Conservation (phyloP, 225 moss, liverwort and hornwort genomes). For the Anthoceros angustus region DNA sequence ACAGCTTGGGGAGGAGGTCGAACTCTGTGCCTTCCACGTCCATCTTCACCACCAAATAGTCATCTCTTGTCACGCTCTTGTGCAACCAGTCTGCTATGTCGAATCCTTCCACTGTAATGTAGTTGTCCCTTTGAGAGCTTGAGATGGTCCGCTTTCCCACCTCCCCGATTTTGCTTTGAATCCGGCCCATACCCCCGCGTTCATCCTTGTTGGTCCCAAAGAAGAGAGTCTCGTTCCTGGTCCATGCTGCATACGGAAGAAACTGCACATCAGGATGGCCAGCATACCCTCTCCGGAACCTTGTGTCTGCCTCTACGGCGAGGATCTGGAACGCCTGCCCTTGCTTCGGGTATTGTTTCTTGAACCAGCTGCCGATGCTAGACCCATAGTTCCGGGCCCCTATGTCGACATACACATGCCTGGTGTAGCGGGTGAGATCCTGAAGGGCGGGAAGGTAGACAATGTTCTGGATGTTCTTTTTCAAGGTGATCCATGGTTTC, state of each 20-base stretch:
- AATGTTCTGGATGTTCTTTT: slow-evolving; percentile 22
- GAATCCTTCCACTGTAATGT: slow-evolving; percentile 22
- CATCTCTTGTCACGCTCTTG: slow-evolving; percentile 13
- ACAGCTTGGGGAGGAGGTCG: slow-evolving; percentile 22
- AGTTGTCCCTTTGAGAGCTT: not conserved
- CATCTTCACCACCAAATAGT: slow-evolving; percentile 41
- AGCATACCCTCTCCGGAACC: slow-evolving; percentile 19
- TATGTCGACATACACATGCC: slow-evolving; percentile 31
- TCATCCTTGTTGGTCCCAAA: slow-evolving; percentile 18
- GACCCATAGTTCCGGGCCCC: slow-evolving; percentile 33
- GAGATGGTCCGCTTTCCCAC: not conserved
- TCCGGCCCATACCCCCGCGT: slow-evolving; percentile 24
- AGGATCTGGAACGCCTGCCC: slow-evolving; percentile 24
- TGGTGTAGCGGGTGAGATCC: slow-evolving; percentile 12
- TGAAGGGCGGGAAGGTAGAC: slow-evolving; percentile 20
- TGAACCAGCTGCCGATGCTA: slow-evolving; percentile 47
- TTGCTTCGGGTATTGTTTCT: slow-evolving; percentile 26
- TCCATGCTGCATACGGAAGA: slow-evolving; percentile 33
- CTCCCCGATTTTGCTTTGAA: slow-evolving; percentile 10
- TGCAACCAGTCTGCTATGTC: slow-evolving; percentile 31
- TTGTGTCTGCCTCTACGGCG: slow-evolving; percentile 32
- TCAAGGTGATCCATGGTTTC: slow-evolving; percentile 35
- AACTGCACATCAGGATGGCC: slow-evolving; percentile 26
- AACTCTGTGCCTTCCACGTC: slow-evolving; percentile 42
- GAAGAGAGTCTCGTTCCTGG: slow-evolving; percentile 29